These are phyloP conservation scores for Croton setiger DNA, from an alignment of 441 rosid species.

Conservation along the genomic window DNA sequence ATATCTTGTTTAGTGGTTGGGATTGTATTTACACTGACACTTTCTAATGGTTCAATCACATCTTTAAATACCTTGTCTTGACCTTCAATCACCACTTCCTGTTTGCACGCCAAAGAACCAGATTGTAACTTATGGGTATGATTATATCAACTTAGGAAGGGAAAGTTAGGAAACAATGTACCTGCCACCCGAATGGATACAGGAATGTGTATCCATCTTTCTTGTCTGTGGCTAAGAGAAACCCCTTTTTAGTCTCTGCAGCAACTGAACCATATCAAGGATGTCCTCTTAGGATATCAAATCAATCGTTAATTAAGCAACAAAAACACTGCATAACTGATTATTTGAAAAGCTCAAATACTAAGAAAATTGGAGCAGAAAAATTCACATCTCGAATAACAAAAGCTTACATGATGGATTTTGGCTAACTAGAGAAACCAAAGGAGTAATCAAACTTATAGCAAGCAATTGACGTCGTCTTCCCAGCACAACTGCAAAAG, in stretches of 20 bases:
- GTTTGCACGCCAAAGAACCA: constrained; percentile 18
- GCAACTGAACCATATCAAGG: constrained; percentile 97
- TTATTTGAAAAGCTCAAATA: constrained; percentile 10
- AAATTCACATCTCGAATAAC: not conserved
- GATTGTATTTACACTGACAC: constrained; percentile 62
- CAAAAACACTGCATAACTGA: constrained; percentile 14
- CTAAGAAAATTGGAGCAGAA: not conserved
- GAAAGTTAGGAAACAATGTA: constrained; percentile 7
- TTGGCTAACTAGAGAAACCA: constrained; percentile 46
- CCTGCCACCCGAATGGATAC: constrained; percentile 97
- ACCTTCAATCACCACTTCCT: constrained; percentile 88
- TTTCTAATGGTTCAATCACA: constrained; percentile 88
- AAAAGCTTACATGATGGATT: constrained; percentile 59
- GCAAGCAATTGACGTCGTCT: constrained; percentile 67
- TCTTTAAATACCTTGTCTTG: constrained; percentile 94
- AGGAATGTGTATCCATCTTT: constrained; percentile 75
- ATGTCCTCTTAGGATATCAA: constrained; percentile 67
- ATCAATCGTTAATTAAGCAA: constrained; percentile 32
- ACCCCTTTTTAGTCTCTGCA: constrained; percentile 87
- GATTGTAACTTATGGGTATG: not conserved
- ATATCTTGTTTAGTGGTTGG: constrained; percentile 69
- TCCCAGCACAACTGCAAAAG: constrained; percentile 42
- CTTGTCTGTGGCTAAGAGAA: constrained; percentile 54
- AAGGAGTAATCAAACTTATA: constrained; percentile 49
- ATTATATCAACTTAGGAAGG: not conserved